Base-by-base conservation (phyloP, 257 asterid genomes). In the Gardenia jasminoides region DNA sequence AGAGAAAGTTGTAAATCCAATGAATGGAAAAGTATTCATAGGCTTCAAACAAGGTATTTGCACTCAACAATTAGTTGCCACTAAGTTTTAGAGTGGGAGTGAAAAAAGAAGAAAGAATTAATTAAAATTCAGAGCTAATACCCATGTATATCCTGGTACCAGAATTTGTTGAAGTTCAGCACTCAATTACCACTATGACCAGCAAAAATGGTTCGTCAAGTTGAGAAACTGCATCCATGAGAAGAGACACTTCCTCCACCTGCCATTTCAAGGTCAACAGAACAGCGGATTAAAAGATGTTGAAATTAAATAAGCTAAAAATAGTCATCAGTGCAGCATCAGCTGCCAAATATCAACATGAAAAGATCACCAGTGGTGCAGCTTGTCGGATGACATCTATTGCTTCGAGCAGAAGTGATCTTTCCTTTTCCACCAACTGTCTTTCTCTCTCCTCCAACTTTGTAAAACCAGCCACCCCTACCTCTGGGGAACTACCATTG, bases 131-230 rank as follows among this genome's bases (percentile, higher is more conserved):
- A 96, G 98, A 92, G 94, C 97, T 86, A 93, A 96, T 93, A 96
- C 99, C 99, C 90, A 92, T 86, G 87, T 86, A 91, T 88, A 90
- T 94, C 90, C 88, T 87, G 91, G 98, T 91, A 96, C 98, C 97
- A 95, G 95, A 91, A 88, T 89, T 92, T 92, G 97, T 88, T 89
- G 99, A 93, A 93, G 95, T 92, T 95, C 97, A 96, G 97, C 96
- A 90, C 98, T 91, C 98, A 92, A 96, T 96, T 96, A 96, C 99
- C 98, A 96, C 99, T 92, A 96, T 96, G 86, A 94, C 99, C 96
- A 96, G 92, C 84, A 87, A 92, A 89, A 93, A 96, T 44, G 99
- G 98, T 67, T 96, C 93, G 84, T 92, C 94, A 67, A 96, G 97
- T 82, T 93, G 99, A 84, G 98, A 91, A 88, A 92, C 96, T 83